A percentile compares a stretch with the other conserved stretches of the same genome.
Evolutionary conservation across 495 filamentous ascomycete species (phyloP).

Genomic region (Pyrenopolyporus hunteri): DNA sequence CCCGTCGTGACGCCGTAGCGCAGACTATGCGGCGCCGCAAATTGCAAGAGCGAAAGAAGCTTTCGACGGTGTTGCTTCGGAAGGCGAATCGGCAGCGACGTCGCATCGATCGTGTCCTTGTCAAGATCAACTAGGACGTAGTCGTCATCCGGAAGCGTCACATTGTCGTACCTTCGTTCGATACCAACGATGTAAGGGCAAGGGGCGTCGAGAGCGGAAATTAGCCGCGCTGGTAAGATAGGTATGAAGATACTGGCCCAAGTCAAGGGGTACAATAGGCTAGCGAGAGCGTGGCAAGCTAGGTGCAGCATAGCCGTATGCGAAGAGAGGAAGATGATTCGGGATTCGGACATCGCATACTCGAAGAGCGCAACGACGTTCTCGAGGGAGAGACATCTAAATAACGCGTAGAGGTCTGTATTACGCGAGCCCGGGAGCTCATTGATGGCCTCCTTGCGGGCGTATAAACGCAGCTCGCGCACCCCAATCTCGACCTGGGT

Average conservation of each 20-base stretch:
- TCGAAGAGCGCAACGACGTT: conserved; percentile 94
- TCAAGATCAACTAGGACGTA: conserved; percentile 95
- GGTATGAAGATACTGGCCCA: conserved; percentile 96
- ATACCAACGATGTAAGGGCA: conserved; percentile 98
- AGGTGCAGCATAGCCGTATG: conserved; percentile 97
- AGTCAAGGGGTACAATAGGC: conserved; percentile 85
- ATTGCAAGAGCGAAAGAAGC: conserved; percentile 82
- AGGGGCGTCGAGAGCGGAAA: conserved; percentile 90
- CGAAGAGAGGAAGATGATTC: conserved; percentile 94
- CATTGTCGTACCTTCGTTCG: conserved; percentile 88
- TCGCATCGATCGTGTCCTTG: conserved; percentile 84
- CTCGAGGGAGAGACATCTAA: conserved; percentile 83
- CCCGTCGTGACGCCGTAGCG: conserved; percentile 85
- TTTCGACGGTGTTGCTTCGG: conserved; percentile 91
- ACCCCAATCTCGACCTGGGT: conserved; percentile 94
- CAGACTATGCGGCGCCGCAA: conserved; percentile 87
- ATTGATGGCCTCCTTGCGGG: conserved; percentile 90
- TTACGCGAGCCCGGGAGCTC: conserved; percentile 91
- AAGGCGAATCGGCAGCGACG: conserved; percentile 70
- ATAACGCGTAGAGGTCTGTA: conserved; percentile 91
- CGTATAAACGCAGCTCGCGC: conserved; percentile 88
- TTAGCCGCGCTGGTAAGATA: conserved; percentile 81
- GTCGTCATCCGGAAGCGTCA: conserved; percentile 94
- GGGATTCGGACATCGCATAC: conserved; percentile 89
- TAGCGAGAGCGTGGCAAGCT: conserved; percentile 80